Percentiles rank a stretch among this genome's conserved stretches.
Evolutionary conservation across 2,329 filamentous ascomycete genomes (phyloP).

Genomic region (Cucurbitaria berberidis): DNA sequence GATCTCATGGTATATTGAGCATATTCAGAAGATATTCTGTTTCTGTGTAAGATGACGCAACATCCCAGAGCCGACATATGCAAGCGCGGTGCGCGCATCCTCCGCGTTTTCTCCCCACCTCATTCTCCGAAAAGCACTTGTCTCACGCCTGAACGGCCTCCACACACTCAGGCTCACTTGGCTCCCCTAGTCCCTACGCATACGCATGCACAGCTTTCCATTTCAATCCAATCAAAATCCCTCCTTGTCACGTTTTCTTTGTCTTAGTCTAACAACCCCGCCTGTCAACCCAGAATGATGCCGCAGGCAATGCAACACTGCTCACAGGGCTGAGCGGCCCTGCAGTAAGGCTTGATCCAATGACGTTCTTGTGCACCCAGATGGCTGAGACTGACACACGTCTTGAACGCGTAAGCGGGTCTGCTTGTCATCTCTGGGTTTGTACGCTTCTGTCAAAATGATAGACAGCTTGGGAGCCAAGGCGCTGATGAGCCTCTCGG

Average conservation of each 20-base stretch:
- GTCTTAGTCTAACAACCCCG: background rate
- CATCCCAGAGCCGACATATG: conserved; percentile 7
- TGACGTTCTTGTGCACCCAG: conserved; percentile 2
- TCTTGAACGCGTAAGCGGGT: conserved; percentile 21
- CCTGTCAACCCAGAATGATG: no score
- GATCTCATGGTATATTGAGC: background rate
- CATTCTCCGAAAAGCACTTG: conserved; percentile 22
- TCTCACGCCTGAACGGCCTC: conserved; percentile 4
- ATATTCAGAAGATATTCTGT: background rate
- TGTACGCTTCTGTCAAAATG: background rate
- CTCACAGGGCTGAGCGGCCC: conserved; percentile 17
- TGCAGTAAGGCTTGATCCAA: conserved; percentile 14
- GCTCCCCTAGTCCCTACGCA: no score
- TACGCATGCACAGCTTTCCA: background rate
- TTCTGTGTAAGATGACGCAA: conserved; percentile 1
- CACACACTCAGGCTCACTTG: no score
- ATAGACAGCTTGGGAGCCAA: background rate
- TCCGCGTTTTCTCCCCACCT: conserved; percentile 28
- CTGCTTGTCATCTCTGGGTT: background rate
- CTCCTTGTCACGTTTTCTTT: no score
- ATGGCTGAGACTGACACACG: conserved; percentile 11
- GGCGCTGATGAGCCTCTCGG: conserved; percentile 10
- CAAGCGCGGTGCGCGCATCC: conserved; percentile 5
- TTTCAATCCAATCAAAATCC: background rate
- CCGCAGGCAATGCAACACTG: background rate